Conservation (phyloP, 2,329 filamentous ascomycete species). For the Microdochium trichocladiopsis region DNA sequence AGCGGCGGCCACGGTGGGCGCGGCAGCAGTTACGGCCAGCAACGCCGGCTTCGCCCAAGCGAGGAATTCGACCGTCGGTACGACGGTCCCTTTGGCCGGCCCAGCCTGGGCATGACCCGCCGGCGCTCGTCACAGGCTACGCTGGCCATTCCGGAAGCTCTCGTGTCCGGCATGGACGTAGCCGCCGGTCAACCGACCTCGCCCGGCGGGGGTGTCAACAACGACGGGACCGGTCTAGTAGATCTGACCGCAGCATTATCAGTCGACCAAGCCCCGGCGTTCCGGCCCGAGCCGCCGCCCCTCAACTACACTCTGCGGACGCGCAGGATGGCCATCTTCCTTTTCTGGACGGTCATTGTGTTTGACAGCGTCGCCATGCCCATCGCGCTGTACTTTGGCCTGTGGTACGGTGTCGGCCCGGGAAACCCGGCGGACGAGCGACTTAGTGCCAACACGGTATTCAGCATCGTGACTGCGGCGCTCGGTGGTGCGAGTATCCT, state of each 20-base stretch:
- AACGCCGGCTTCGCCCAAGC: constrained; percentile 7
- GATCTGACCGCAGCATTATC: not conserved
- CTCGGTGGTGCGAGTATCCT: constrained; percentile 42
- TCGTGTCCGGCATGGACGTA: not conserved
- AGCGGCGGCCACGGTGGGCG: no score
- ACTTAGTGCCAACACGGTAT: constrained; percentile 21
- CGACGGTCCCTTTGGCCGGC: constrained; percentile 15
- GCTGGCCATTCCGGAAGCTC: not conserved
- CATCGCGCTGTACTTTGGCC: constrained; percentile 50
- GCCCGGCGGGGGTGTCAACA: not conserved
- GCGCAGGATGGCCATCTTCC: constrained; percentile 44
- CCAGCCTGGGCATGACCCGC: constrained; percentile 13
- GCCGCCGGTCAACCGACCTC: not conserved
- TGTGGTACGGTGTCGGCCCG: constrained; percentile 40
- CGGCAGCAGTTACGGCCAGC: not conserved
- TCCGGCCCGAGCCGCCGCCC: constrained; percentile 4
- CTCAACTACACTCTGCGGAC: constrained; percentile 9
- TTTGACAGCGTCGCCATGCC: constrained; percentile 52
- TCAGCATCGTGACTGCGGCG: constrained; percentile 43
- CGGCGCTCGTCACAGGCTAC: constrained; percentile 3
- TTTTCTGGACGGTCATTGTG: constrained; percentile 54
- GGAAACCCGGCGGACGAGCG: constrained; percentile 22
- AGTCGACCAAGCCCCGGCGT: not conserved
- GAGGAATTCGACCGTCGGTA: constrained; percentile 15
- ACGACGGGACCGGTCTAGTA: not conserved